phyloP scores from a whole-genome alignment of 2,329 filamentous ascomycete species.

The Fusarium sp. region DNA sequence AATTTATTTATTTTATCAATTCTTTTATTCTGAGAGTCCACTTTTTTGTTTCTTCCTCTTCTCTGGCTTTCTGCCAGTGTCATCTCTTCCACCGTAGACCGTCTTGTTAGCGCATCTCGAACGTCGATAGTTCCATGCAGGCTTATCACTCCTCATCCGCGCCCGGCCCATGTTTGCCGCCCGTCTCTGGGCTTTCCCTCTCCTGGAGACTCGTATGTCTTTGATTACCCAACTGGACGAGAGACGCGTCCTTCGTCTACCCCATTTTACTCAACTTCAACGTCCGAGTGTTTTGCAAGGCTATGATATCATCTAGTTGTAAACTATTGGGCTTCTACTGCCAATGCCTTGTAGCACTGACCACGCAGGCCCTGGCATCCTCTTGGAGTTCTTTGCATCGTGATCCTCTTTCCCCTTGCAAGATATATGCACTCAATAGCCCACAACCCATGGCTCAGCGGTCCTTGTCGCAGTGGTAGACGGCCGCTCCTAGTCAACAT shows the following conservation, averaged over 20 bases:
- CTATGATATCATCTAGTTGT: neutral
- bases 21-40: constrained; percentile 3
- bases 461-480: neutral
- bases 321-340: neutral
- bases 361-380: neutral
- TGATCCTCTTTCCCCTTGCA: neutral
- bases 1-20: constrained; percentile 1
- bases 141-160: constrained; percentile 23
- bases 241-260: neutral
- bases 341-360: neutral
- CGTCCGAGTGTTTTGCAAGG: neutral
- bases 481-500: neutral
- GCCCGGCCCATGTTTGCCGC: neutral
- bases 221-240: neutral
- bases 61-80: neutral
- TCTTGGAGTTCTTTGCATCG: neutral
- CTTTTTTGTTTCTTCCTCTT: constrained; percentile 1
- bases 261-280: neutral
- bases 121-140: constrained; percentile 27
- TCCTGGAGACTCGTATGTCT: neutral
- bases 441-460: neutral
- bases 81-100: constrained; percentile 18
- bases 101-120: constrained; percentile 25
- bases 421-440: neutral
- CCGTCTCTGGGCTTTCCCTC: constrained; percentile 2